Evolutionary conservation across 176 grass and related monocot genomes (phyloP), one percentile per base, ranked within the genome.

Genomic region (Tuctoria greenei): DNA sequence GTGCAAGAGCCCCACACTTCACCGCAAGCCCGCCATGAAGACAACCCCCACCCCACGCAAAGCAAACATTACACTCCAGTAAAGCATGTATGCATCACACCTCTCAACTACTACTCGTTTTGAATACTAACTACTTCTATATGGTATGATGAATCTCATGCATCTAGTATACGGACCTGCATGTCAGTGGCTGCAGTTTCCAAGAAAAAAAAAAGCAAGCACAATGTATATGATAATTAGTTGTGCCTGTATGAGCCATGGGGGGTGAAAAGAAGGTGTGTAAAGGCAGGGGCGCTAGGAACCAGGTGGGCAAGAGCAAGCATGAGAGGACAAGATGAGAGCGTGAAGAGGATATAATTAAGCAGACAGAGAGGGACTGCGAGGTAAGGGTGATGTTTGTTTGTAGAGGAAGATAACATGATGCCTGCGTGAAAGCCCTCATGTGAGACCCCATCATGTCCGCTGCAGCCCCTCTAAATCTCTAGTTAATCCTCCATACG

Each of bases 381-480:
- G 52, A 56, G 20, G 78, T 64, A 63, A 66, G 78, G 73, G 68
- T 84, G 86, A 91, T 84, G 85, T 76, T 98, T 94, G 95, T 98
- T 98, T 98, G 95, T 75, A 79, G 86, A 90, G 69, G 86, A 98
- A 98, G 95, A 87, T 94, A 98, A 92, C 89, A 98, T 98, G 86
- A 98, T 98, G 89, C 79, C 86, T 94, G 91, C 89, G 89, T 94
- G 95, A 88, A 81, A 90, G 70, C 83, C 75, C 84, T 98, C 95
- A 93, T 97, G 95, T 97, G 91, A 90, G 72, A 63, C 64, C 75
- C 77, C 91, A 93, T 98, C 89, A 98, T 93, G 34, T 40, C 1
- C 3, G 31, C 60, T 7, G 66, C 85, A 76, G 74, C 68, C 89
- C 79, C 68, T 77, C 75, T 72, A 68, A 61, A 70, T 15, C 60